Evolutionary conservation across 139 green algal species (phyloP).

Genomic region (Tetradesmus lagerheimii): DNA sequence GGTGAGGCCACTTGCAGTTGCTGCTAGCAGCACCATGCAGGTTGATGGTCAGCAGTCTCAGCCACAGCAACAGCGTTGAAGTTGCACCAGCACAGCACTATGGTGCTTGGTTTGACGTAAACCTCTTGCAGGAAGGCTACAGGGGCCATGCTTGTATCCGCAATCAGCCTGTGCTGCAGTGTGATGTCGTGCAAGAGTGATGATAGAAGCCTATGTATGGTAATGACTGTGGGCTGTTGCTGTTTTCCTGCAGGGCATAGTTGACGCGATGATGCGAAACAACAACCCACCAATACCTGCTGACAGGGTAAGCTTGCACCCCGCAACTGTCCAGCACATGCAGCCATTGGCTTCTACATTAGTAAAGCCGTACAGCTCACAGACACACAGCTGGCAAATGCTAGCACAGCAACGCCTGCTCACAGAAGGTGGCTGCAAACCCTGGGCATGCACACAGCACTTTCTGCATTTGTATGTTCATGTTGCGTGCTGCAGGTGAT

Average conservation of each 20-base stretch:
- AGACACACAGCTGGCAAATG: not conserved
- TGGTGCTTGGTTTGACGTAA: too few relatives aligned
- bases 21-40: not conserved
- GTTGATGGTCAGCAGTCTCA: not conserved
- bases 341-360: constrained; percentile 79
- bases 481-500: not conserved
- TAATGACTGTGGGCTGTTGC: not conserved
- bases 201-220: not conserved
- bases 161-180: not conserved
- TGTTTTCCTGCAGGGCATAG: constrained; percentile 60
- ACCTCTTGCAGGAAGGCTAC: not conserved
- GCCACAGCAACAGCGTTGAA: not conserved
- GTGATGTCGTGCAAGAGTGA: not conserved
- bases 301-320: constrained; percentile 60
- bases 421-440: not conserved
- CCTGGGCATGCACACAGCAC: not conserved
- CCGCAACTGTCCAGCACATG: constrained; percentile 59
- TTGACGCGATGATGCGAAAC: constrained; percentile 64
- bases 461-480: not conserved
- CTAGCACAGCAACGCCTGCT: not conserved
- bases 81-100: too few relatives aligned
- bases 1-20: not conserved
- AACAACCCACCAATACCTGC: constrained; percentile 70
- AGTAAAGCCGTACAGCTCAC: not conserved
- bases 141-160: not conserved